Conservation (phyloP, 2,329 filamentous ascomycete genomes). For the Xylariales sp. region DNA sequence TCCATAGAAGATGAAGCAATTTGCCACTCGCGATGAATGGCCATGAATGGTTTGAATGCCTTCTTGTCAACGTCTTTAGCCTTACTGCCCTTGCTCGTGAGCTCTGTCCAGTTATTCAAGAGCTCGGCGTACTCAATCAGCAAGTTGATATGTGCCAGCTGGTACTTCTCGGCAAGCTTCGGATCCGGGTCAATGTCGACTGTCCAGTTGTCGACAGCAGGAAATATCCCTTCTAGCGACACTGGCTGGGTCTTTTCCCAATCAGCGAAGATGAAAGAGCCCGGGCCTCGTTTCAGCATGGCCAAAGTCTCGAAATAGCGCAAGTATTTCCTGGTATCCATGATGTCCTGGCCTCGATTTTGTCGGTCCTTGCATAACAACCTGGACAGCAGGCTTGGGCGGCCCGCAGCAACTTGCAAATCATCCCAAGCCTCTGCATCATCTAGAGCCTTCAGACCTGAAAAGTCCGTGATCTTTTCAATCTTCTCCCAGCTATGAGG, state of each 20-base stretch:
- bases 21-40: conserved; percentile 14
- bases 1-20: conserved; percentile 23
- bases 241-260: conserved; percentile 13
- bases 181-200: conserved; percentile 17
- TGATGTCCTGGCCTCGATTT: conserved; percentile 12
- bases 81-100: not conserved
- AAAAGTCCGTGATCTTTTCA: not conserved
- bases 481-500: not conserved
- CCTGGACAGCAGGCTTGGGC: not conserved
- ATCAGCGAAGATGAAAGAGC: conserved; percentile 17
- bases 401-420: not conserved
- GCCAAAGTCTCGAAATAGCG: conserved; percentile 22
- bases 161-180: conserved; percentile 15
- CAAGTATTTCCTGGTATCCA: conserved; percentile 16
- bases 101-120: conserved; percentile 12
- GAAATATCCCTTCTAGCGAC: conserved; percentile 21
- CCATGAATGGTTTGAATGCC: conserved; percentile 1
- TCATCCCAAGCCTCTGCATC: not conserved
- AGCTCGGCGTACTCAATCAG: conserved; percentile 17
- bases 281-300: conserved; percentile 23
- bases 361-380: conserved; percentile 1
- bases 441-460: not conserved
- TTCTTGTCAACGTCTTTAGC: conserved; percentile 1
- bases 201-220: conserved; percentile 20
- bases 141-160: conserved; percentile 16